A percentile compares a stretch with the other conserved stretches of the same genome.
Evolutionary conservation across 306 rosid species (phyloP).

Genomic region (Ormosia emarginata): DNA sequence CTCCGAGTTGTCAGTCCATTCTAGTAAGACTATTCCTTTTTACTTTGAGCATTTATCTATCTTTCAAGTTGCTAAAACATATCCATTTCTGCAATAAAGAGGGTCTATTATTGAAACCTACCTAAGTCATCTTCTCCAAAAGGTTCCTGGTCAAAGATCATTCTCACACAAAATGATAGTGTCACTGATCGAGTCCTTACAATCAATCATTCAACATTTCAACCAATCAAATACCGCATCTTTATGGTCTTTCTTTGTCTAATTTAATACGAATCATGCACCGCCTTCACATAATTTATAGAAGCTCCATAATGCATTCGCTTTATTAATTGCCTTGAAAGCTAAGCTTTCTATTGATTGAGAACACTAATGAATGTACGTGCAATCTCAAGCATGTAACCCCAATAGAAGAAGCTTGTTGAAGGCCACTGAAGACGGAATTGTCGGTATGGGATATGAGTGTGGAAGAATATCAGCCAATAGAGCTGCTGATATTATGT

Average conservation of each 20-base stretch:
- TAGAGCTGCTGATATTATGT: not conserved
- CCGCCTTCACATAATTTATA: conserved; percentile 20
- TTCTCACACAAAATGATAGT: conserved; percentile 8
- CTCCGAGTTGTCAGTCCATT: conserved; percentile 13
- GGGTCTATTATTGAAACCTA: conserved; percentile 51
- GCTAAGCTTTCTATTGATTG: conserved; percentile 24
- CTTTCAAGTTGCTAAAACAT: conserved; percentile 31
- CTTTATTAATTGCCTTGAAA: conserved; percentile 40
- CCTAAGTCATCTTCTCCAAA: conserved; percentile 32
- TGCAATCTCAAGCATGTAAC: conserved; percentile 31
- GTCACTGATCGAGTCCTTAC: conserved; percentile 30
- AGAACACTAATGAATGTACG: conserved; percentile 25
- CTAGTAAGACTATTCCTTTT: not conserved
- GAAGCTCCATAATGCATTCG: conserved; percentile 30
- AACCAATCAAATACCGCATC: conserved; percentile 22
- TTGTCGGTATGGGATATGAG: not conserved
- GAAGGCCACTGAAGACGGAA: not conserved
- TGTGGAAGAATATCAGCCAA: conserved; percentile 28
- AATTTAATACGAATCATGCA: conserved; percentile 48
- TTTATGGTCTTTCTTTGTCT: conserved; percentile 31
- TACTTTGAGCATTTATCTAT: conserved; percentile 20
- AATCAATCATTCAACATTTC: conserved; percentile 33
- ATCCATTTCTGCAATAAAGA: conserved; percentile 30
- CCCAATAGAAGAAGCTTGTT: conserved; percentile 19
- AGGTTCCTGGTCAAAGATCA: conserved; percentile 51